phyloP scores from a whole-genome alignment of 371 early-diverging fungal species.

The Chytridium lagenaria region DNA sequence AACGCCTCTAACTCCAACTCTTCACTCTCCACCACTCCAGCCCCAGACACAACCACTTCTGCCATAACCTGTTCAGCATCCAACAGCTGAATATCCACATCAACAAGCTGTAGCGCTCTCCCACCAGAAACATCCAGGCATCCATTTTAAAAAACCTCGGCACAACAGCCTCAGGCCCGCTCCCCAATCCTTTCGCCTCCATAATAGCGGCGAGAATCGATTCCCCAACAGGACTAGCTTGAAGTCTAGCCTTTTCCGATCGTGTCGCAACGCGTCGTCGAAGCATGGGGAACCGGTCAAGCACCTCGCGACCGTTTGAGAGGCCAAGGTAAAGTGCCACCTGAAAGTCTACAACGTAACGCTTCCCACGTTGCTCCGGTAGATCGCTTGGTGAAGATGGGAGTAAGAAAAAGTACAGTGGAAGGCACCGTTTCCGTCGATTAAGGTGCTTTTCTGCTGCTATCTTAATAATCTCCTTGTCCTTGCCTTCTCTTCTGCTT shows the following conservation, averaged over 20 bases:
- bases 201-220: constrained; percentile 32
- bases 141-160: constrained; percentile 33
- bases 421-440: constrained; percentile 29
- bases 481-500: neutral
- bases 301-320: constrained; percentile 42
- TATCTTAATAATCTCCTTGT: no score
- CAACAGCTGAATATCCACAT: constrained; percentile 46
- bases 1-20: no score
- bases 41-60: neutral
- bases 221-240: constrained; percentile 39
- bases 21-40: no score
- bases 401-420: constrained; percentile 21
- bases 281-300: constrained; percentile 42
- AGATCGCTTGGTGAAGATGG: neutral
- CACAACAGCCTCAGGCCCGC: constrained; percentile 2
- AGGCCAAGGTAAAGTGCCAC: constrained; percentile 49
- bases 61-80: constrained; percentile 35
- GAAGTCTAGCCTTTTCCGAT: constrained; percentile 45
- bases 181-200: neutral
- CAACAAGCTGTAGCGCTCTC: constrained; percentile 36
- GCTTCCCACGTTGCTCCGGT: neutral
- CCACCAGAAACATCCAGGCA: constrained; percentile 23
- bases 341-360: constrained; percentile 51
- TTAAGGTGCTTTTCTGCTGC: neutral
- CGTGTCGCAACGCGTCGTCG: constrained; percentile 44